Evolutionary conservation across 306 rosid genomes (phyloP).

Genomic region (Arachis stenosperma): DNA sequence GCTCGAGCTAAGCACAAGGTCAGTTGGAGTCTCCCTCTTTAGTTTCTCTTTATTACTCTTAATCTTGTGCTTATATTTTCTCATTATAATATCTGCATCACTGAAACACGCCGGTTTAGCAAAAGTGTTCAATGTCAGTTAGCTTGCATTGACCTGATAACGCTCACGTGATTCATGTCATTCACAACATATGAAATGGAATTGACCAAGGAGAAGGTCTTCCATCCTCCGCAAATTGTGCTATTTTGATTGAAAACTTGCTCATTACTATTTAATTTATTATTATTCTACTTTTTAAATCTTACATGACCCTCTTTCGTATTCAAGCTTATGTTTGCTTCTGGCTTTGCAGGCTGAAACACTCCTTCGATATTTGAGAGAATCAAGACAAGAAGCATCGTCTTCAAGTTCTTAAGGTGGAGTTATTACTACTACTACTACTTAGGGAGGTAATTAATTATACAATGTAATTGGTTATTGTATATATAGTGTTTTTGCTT

Average conservation of each 20-base stretch:
- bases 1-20: constrained; percentile 93
- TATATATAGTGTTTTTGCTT: constrained; percentile 58
- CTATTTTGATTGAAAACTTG: not conserved
- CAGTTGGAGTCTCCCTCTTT: not conserved
- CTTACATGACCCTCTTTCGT: not conserved
- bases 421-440: constrained; percentile 31
- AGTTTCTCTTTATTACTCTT: not conserved
- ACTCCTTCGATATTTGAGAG: constrained; percentile 91
- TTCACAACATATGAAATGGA: not conserved
- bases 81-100: too few species aligned
- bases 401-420: constrained; percentile 65
- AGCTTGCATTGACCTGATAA: not conserved
- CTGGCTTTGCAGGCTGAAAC: constrained; percentile 85
- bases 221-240: not conserved
- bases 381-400: constrained; percentile 89
- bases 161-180: not conserved
- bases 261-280: not conserved
- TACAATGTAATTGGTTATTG: constrained; percentile 53
- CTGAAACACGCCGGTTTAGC: too few species aligned
- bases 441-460: constrained; percentile 57
- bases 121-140: not conserved
- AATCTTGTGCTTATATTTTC: not conserved
- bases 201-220: not conserved
- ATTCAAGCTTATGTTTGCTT: constrained; percentile 36
- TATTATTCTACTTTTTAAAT: too few species aligned